These are phyloP conservation scores for Pleurostoma richardsiae DNA, from an alignment of 2,329 filamentous ascomycete species.

Conservation along the genomic window DNA sequence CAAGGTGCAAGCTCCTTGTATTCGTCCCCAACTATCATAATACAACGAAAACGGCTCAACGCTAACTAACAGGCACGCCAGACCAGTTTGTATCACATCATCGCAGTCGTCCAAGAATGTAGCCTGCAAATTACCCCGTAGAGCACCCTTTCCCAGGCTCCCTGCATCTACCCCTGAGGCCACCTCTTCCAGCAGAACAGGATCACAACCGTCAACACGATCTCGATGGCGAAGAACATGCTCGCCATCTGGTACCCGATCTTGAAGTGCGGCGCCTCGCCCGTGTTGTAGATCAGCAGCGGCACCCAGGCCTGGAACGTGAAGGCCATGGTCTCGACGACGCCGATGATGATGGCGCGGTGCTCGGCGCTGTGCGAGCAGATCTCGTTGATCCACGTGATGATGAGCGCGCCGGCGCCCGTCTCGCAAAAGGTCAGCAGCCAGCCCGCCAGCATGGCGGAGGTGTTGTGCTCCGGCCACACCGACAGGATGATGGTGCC, in stretches of 20 bases:
- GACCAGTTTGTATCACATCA: no score
- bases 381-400: constrained; percentile 43
- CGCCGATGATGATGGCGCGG: constrained; percentile 40
- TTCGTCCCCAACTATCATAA: no score
- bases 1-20: no score
- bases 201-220: constrained; percentile 9
- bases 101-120: no score
- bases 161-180: not conserved
- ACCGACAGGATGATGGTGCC: constrained; percentile 27
- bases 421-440: constrained; percentile 28
- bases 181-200: constrained; percentile 7
- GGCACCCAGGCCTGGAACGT: constrained; percentile 39
- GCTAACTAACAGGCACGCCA: no score
- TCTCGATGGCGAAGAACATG: constrained; percentile 12
- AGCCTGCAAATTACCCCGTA: no score
- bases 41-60: no score
- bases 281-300: constrained; percentile 26
- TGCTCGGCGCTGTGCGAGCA: constrained; percentile 40
- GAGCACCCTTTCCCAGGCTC: no score
- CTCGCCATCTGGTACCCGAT: constrained; percentile 12
- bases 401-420: constrained; percentile 25
- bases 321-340: constrained; percentile 40
- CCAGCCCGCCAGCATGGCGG: constrained; percentile 28
- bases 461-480: constrained; percentile 24
- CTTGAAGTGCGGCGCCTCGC: constrained; percentile 30